Percentiles rank a stretch among this genome's conserved stretches.
Evolutionary conservation across 2,329 filamentous ascomycete genomes (phyloP).

Genomic region (Phaeosphaeriaceae sp.): DNA sequence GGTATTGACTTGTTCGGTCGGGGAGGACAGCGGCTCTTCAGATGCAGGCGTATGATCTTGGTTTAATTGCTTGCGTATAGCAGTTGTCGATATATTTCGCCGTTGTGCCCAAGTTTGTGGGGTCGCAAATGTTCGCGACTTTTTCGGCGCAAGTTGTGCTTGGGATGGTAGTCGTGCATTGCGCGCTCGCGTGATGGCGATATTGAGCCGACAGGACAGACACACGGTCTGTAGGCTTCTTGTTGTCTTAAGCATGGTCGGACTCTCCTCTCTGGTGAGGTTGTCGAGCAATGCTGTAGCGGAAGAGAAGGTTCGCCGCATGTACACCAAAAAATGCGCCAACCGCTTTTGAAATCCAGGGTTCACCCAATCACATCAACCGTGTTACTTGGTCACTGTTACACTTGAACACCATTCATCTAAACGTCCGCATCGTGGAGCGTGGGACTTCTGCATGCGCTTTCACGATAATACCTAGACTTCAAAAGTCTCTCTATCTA

Average conservation of each 20-base stretch:
- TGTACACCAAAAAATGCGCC: constrained; percentile 29
- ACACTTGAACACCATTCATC: background rate
- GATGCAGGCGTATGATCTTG: constrained; percentile 8
- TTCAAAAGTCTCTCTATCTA: too few relatives aligned
- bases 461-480: too few relatives aligned
- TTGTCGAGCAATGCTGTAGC: constrained; percentile 9
- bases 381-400: constrained; percentile 2
- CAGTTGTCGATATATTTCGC: constrained; percentile 30
- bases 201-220: constrained; percentile 41
- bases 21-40: constrained; percentile 11
- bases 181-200: constrained; percentile 35
- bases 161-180: constrained; percentile 29
- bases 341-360: constrained; percentile 16
- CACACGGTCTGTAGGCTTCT: constrained; percentile 38
- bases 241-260: constrained; percentile 42
- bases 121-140: constrained; percentile 18
- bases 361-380: constrained; percentile 28
- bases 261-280: constrained; percentile 6
- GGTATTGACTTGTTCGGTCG: constrained; percentile 46
- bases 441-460: background rate
- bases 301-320: constrained; percentile 41
- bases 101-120: constrained; percentile 19
- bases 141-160: constrained; percentile 14
- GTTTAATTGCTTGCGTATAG: constrained; percentile 15
- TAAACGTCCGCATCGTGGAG: background rate